Base-by-base conservation (phyloP, 352 stramenopile genomes). In the Globisporangium recalcitrans region DNA sequence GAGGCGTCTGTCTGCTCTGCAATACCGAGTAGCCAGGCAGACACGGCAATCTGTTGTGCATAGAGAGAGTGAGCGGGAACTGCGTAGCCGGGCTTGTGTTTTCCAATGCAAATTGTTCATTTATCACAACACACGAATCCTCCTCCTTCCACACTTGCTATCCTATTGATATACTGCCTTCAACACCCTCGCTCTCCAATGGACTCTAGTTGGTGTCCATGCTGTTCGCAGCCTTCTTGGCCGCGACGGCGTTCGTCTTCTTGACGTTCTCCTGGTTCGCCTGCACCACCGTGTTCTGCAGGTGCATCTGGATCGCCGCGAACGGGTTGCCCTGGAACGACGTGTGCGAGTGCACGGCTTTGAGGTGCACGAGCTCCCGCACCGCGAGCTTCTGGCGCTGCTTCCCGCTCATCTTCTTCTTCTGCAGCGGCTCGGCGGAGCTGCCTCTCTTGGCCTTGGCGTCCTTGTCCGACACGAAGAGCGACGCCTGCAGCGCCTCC, bases 1-100 rank as follows among this genome's bases (percentile, higher is more conserved):
- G 96, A 11, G 97, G 96, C 26, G 90, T 97, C 40, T 90, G 89
- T 51, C 69, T 98, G 60, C 80, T 99, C 26, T 98, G 95, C 75
- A 98, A 98, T 77, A 98, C 88, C 48, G 88, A 97, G 64, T 97
- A 81, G 59, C 14, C 10, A 38, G 16, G 11, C 24, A 29, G 47
- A 10, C 7, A 22, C 27, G n/a, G 21, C 44, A 10, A 51, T 19
- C 16, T 16, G n/a, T 0, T 46, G 38, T 46, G 11, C 16, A 46
- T 46, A 46, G 38, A 46, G 4, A 46, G 26, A 24, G 21, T 24
- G 14, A 22, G 42, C 4, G 22, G n/a, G 10, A 6, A 8, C 5
- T 51, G n/a, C 10, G n/a, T n/a, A 26, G 42, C 42, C 36, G 3
- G 9, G 19, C 14, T 19, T 27, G 9, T 57, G 27, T 22, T 55